Percentiles rank a stretch among this genome's conserved stretches.
Conservation (phyloP, 768 basidiomycete species). For the Tylopilus rubrobrunneus region DNA sequence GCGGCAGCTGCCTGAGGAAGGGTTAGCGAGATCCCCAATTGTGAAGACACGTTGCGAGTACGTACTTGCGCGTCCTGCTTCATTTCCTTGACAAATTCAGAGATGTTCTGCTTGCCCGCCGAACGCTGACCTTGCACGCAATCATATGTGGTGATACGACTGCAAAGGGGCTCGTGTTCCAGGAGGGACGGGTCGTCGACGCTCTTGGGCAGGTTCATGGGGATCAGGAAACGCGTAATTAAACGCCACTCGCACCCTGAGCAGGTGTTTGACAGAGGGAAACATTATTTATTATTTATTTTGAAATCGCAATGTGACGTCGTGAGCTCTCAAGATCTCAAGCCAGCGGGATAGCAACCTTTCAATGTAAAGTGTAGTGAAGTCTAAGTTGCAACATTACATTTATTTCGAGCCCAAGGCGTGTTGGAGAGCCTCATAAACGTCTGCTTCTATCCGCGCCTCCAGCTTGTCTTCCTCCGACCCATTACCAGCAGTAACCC, state of each 20-base stretch:
- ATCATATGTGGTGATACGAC: neutral
- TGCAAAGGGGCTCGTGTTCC: constrained; percentile 19
- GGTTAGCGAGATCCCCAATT: neutral
- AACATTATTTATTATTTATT: neutral
- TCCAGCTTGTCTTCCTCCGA: constrained; percentile 92
- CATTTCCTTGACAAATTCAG: constrained; percentile 13
- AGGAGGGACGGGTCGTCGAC: constrained; percentile 21
- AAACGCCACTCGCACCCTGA: neutral
- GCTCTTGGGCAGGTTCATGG: constrained; percentile 17
- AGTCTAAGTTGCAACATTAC: constrained; percentile 15
- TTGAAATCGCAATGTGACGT: neutral
- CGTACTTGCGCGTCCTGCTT: constrained; percentile 11
- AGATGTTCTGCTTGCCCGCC: neutral
- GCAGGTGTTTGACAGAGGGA: neutral
- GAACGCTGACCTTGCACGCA: neutral
- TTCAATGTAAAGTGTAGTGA: neutral
- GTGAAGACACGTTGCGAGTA: neutral
- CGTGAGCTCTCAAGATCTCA: no score
- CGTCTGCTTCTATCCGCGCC: constrained; percentile 91
- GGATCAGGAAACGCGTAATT: neutral
- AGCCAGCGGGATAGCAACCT: neutral
- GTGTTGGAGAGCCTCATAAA: constrained; percentile 92
- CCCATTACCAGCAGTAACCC: constrained; percentile 75
- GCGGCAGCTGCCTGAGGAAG: constrained; percentile 12
- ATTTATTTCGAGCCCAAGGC: constrained; percentile 57